These are phyloP conservation scores for Pleurotus tuber-regium DNA, from an alignment of 768 basidiomycete genomes.

Conservation along the genomic window DNA sequence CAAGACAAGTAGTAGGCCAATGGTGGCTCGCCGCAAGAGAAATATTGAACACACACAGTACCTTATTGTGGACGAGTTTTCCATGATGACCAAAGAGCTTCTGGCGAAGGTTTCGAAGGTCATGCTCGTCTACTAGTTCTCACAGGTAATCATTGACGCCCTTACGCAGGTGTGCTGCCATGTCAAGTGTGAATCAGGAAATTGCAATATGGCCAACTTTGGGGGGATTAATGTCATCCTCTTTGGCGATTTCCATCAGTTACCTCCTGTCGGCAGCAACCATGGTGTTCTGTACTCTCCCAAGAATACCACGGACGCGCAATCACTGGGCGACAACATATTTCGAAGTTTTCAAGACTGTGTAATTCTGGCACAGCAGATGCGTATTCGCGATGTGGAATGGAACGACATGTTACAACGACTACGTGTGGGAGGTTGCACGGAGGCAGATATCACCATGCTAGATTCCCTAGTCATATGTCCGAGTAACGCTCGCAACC, in stretches of 20 bases:
- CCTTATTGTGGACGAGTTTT: background rate
- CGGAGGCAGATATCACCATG: conserved; percentile 23
- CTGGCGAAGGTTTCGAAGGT: background rate
- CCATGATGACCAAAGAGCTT: background rate
- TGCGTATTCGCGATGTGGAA: conserved; percentile 23
- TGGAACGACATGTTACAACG: conserved; percentile 29
- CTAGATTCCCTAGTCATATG: conserved; percentile 22
- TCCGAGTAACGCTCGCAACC: background rate
- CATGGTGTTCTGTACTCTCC: conserved; percentile 21
- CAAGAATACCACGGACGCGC: background rate
- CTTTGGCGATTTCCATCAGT: conserved; percentile 33
- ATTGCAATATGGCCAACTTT: background rate
- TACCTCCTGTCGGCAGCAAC: conserved; percentile 22
- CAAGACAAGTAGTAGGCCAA: background rate
- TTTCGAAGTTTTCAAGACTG: conserved; percentile 28
- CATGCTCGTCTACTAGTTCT: background rate
- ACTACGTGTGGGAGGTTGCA: conserved; percentile 20
- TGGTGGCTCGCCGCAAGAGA: background rate
- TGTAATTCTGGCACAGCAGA: conserved; percentile 30
- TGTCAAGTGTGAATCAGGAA: background rate
- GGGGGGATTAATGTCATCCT: conserved; percentile 29
- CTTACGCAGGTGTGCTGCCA: background rate
- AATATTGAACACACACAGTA: background rate
- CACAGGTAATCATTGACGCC: background rate
- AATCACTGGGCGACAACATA: conserved; percentile 17